A percentile compares a stretch with the other conserved stretches of the same genome.
Evolutionary conservation across 371 early-diverging fungal genomes (phyloP).

Genomic region (Actinomucor elegans): DNA sequence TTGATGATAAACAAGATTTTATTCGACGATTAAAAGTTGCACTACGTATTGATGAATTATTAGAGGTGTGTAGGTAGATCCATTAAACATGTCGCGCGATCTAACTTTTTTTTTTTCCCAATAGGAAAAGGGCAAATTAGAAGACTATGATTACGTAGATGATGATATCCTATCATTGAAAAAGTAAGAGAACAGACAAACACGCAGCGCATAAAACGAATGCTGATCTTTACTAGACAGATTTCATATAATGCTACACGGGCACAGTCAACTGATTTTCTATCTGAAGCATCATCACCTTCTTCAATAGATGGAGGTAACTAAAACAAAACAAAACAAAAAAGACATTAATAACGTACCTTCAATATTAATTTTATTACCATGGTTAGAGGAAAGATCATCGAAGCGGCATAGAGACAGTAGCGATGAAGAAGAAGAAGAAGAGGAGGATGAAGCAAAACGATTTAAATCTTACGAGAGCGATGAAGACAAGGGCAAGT

Average conservation of each 20-base stretch:
- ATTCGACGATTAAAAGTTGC: conserved; percentile 47
- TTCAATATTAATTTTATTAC: no score
- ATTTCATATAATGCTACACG: conserved; percentile 24
- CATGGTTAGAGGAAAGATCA: neutral
- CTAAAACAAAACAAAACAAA: no score
- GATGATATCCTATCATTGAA: conserved; percentile 46
- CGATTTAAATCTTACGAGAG: conserved; percentile 6
- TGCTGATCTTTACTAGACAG: conserved; percentile 19
- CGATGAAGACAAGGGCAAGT: neutral
- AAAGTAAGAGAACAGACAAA: conserved; percentile 49
- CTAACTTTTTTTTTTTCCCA: neutral
- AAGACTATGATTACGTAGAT: conserved; percentile 49
- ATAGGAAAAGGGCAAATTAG: conserved; percentile 51
- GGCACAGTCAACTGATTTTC: conserved; percentile 5
- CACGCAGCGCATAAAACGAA: no score
- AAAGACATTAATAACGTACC: neutral
- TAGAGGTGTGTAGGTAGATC: no score
- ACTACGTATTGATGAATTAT: conserved; percentile 43
- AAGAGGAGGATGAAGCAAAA: conserved; percentile 7
- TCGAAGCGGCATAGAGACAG: conserved; percentile 18
- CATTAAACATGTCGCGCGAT: no score
- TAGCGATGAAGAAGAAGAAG: conserved; percentile 26
- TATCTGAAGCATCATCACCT: conserved; percentile 22
- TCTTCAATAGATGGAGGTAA: conserved; percentile 15
- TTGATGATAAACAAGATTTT: conserved; percentile 45